These are phyloP conservation scores for Lodderomyces orthopsilosis DNA, from an alignment of 1,139 yeast genomes.

Conservation along the genomic window DNA sequence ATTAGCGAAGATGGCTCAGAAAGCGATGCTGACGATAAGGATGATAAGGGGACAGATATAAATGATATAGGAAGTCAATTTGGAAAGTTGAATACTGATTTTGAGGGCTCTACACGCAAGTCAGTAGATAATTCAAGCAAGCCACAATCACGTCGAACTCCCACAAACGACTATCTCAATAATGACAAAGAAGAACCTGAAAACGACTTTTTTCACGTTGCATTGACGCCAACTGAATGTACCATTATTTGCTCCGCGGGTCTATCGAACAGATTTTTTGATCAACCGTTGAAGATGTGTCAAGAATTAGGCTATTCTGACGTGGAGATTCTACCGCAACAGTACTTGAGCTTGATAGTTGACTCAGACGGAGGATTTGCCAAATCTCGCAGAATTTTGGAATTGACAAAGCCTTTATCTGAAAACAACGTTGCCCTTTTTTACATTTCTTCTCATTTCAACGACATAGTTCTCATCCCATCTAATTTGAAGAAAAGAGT, in stretches of 20 bases:
- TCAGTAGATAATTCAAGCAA: conserved; percentile 21
- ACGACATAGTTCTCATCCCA: conserved; percentile 67
- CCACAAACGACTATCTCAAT: background rate
- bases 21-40: conserved; percentile 16
- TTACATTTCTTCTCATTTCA: conserved; percentile 63
- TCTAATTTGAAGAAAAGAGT: conserved; percentile 42
- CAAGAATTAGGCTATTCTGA: conserved; percentile 25
- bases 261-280: conserved; percentile 36
- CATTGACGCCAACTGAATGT: conserved; percentile 56
- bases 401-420: conserved; percentile 59
- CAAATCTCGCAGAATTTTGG: conserved; percentile 52
- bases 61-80: background rate
- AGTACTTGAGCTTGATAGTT: conserved; percentile 55
- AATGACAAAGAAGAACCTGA: conserved; percentile 21
- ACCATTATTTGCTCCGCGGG: conserved; percentile 50
- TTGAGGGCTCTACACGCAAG: background rate
- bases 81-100: background rate
- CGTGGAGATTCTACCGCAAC: conserved; percentile 44
- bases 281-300: conserved; percentile 32
- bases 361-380: conserved; percentile 60
- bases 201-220: conserved; percentile 48
- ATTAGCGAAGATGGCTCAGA: conserved; percentile 15
- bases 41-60: conserved; percentile 11
- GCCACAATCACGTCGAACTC: background rate
- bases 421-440: conserved; percentile 57